Conservation (phyloP, 164 flowering plant species). For the Aristolochia contorta region DNA sequence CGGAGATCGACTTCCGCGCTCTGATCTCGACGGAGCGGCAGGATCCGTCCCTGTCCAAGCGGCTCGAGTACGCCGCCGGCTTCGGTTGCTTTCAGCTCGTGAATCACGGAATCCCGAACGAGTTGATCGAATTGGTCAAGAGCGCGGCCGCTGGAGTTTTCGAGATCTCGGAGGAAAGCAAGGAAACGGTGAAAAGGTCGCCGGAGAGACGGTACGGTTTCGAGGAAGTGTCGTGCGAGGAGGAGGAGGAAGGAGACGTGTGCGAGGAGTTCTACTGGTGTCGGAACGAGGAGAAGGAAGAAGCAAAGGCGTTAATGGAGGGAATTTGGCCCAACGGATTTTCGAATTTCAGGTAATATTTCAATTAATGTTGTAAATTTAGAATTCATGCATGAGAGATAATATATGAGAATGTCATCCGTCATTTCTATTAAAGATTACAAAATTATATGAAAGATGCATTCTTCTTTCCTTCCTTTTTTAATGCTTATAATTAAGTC, state of each 20-base stretch:
- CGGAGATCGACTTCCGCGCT: conserved; percentile 31
- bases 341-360: conserved; percentile 59
- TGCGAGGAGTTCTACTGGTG: conserved; percentile 79
- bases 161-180: conserved; percentile 32
- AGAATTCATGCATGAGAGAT: no score
- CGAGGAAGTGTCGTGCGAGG: conserved; percentile 42
- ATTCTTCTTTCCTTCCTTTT: no score
- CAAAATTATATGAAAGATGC: no score
- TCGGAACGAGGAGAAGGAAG: conserved; percentile 22
- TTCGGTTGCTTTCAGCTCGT: conserved; percentile 67
- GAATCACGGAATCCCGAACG: conserved; percentile 46
- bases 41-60: conserved; percentile 1
- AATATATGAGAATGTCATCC: no score
- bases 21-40: conserved; percentile 11
- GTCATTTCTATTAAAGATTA: no score
- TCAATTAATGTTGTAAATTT: not conserved
- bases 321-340: conserved; percentile 50
- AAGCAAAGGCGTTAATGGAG: conserved; percentile 48
- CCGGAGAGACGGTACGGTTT: conserved; percentile 45
- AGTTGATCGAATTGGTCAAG: conserved; percentile 22
- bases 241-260: conserved; percentile 31
- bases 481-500: no score
- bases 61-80: conserved; percentile 23
- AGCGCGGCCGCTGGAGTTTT: conserved; percentile 36
- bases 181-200: conserved; percentile 26